Evolutionary conservation across 768 basidiomycete species (phyloP), one percentile per base, ranked within the genome.

Genomic region (Hysterangium stoloniferum): DNA sequence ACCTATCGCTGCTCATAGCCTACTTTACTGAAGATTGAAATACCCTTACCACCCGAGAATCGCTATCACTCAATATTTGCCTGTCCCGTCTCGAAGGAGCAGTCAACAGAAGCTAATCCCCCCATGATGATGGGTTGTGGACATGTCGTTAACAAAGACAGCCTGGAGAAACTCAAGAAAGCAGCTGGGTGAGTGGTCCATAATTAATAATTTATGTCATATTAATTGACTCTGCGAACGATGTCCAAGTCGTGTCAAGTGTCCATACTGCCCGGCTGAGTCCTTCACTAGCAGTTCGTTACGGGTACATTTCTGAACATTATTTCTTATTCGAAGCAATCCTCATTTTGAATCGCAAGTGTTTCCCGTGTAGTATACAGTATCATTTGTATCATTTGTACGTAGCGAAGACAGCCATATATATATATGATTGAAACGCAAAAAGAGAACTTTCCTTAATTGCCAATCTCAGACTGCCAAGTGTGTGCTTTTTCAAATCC

Each of bases 91-190:
- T 95, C 92, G 7, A 98, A 97, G 67, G 95, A 98, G 60, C 95
- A 96, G 67, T 83, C 92, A 20, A 94, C 89, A 4, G 86, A 90
- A 46, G 66, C 75, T 52, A 99, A 99, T 64, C 96, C 93, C 7
- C 95, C 96, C 0, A 96, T 96, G 91, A 94, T 97, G 87, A 85
- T 99, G 75, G 69, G 72, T 3, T 98, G 96, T 63, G 96, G 95
- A 2, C 96, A 99, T 66, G 93, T 96, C 32, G 83, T 99, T 38
- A 84, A 90, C 1, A 86, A 86, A 62, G 95, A 97, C 60, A 95
- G 89, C 64, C 68, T 98, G 56, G 79, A 80, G 56, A 90, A 93
- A 64, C 70, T 99, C 40, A 84, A 86, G 63, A 97, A 95, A 69
- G 76, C 84, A 27, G 85, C 82, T 38, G 74, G 76, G 84, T 84